These are phyloP conservation scores for Petunia secreta DNA, from an alignment of 257 asterid genomes.

Conservation along the genomic window DNA sequence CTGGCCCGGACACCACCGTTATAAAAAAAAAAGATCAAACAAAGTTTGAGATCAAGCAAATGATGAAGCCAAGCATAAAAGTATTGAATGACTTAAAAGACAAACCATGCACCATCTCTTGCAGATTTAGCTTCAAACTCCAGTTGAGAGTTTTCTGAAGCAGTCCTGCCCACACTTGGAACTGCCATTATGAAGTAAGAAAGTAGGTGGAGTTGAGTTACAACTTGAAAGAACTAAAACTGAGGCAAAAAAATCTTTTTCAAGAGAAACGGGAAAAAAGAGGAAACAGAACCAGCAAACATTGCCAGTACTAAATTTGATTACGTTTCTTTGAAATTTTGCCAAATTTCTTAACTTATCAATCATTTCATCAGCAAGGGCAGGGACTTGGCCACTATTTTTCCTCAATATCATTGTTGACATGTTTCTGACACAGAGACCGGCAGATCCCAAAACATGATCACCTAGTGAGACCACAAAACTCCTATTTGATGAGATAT, in stretches of 20 bases:
- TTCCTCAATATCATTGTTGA: neutral
- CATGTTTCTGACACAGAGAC: neutral
- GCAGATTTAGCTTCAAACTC: conserved; percentile 97
- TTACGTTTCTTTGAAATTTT: neutral
- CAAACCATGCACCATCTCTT: conserved; percentile 98
- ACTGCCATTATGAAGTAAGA: conserved; percentile 37
- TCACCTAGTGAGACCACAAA: neutral
- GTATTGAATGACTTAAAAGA: conserved; percentile 27
- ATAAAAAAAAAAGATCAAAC: neutral
- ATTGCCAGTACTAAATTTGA: neutral
- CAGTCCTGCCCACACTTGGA: conserved; percentile 58
- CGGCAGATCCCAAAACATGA: neutral
- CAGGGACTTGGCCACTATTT: neutral
- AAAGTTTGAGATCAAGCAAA: neutral
- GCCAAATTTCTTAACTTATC: neutral
- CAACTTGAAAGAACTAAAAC: neutral
- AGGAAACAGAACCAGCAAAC: neutral
- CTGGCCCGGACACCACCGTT: no score
- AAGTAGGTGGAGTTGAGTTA: neutral
- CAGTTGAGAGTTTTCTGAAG: conserved; percentile 63
- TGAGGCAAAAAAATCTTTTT: neutral
- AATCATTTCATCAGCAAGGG: conserved; percentile 6
- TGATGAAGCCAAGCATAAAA: neutral
- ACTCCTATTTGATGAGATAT: conserved; percentile 2
- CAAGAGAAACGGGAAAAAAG: neutral